Base-by-base conservation (phyloP, 2,329 filamentous ascomycete species). In the Penicillium capsulatum region DNA sequence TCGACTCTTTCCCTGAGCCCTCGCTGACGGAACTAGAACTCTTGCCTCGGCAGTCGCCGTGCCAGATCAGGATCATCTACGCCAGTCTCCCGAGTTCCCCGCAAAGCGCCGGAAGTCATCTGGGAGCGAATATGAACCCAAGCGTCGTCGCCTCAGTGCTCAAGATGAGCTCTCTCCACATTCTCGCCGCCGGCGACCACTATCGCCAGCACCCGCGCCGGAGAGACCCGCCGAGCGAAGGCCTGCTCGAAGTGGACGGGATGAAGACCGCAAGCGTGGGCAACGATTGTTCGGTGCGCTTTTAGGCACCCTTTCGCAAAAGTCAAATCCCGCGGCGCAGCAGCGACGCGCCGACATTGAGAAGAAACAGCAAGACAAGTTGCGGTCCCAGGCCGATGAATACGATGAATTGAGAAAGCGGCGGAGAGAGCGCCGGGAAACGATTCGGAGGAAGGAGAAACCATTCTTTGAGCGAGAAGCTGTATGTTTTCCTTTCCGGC, bases 211-310 rank as follows among this genome's bases (percentile, higher is more conserved):
- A 10, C 24, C 36, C 27, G 31, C 40, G 8, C 26, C 6, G 13
- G 26, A 28, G 10, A 48, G 49, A 13, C 39, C 31, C 16, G 28
- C 44, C 4, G 54, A 49, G 30, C 45, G 36, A 14, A 52, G 42
- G 37, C 45, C 47, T 17, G 33, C 44, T n/a, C 41, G 43, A 43
- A 70, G 61, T 40, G 66, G 74, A 36, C 67, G 72, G 17, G 71
- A 81, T 41, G 85, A 94, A 56, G 91, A 97, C 61, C 87, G 83
- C 64, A 88, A 86, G 61, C 83, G 91, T 26, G 86, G 86, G 15
- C 84, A 86, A 64, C 79, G 91, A 37, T 73, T 97, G 45, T 96
- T 96, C 60, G 90, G 91, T 45, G 86, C 83, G 24, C 69, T 94
- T 40, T 71, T 92, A 44, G 86, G 76, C 61, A 87, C 84, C 26